Percentiles rank a stretch among this genome's conserved stretches.
phyloP scores from a whole-genome alignment of 164 flowering plant species.

The Malania oleifera region DNA sequence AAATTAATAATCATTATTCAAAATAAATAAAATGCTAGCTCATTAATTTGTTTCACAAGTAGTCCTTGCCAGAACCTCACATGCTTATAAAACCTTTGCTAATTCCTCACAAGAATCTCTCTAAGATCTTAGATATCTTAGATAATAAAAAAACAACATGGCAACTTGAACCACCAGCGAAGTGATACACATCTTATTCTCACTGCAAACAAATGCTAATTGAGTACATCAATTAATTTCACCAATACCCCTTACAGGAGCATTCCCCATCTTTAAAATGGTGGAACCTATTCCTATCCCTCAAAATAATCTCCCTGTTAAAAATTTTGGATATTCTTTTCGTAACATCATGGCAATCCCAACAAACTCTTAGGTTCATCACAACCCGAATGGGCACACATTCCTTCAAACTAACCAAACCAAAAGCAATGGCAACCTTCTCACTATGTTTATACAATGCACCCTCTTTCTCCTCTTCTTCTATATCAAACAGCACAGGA shows the following conservation, averaged over 20 bases:
- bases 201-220: too few relatives aligned
- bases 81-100: too few relatives aligned
- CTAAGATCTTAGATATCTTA: too few relatives aligned
- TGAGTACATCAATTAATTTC: slow-evolving; percentile 1
- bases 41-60: too few relatives aligned
- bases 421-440: slow-evolving; percentile 52
- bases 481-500: slow-evolving; percentile 41
- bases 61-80: too few relatives aligned
- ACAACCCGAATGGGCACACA: slow-evolving; percentile 36
- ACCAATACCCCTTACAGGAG: slow-evolving; percentile 42
- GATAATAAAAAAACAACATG: too few relatives aligned
- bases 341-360: slow-evolving; percentile 44
- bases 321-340: slow-evolving; percentile 30
- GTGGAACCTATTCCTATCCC: slow-evolving; percentile 44
- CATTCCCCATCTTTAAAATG: slow-evolving; percentile 38
- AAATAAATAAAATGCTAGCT: too few relatives aligned
- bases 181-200: too few relatives aligned
- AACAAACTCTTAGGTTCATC: slow-evolving; percentile 43
- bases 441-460: slow-evolving; percentile 39
- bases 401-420: slow-evolving; percentile 32
- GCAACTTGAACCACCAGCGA: too few relatives aligned
- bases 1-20: too few relatives aligned
- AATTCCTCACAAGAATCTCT: too few relatives aligned
- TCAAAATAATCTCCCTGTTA: slow-evolving; percentile 33
- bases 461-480: slow-evolving; percentile 51